These are phyloP conservation scores for Aspergillus brunneoviolaceus DNA, from an alignment of 2,329 filamentous ascomycete genomes.

Conservation along the genomic window DNA sequence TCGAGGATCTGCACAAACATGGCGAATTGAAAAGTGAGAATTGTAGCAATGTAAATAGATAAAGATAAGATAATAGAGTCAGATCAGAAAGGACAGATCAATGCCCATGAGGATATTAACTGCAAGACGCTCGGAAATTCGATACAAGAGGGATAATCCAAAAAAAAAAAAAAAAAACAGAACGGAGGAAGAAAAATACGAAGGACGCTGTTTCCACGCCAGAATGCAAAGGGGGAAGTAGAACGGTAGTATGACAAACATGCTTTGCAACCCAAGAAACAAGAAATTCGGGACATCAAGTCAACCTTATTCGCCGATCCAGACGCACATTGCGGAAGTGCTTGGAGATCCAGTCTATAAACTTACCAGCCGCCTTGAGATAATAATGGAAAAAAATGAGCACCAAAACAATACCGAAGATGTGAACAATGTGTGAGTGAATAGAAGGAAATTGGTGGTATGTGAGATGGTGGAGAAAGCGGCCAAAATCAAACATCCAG, in stretches of 20 bases:
- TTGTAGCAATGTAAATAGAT: not conserved
- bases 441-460: not conserved
- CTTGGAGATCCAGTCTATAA: constrained; percentile 5
- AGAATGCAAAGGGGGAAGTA: not conserved
- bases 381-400: not conserved
- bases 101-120: not conserved
- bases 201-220: not conserved
- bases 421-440: constrained; percentile 4
- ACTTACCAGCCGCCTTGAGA: not conserved
- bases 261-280: constrained; percentile 1
- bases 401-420: constrained; percentile 1
- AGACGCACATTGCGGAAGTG: not conserved
- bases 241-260: not conserved
- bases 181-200: constrained; percentile 1
- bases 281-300: not conserved
- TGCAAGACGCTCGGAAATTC: not conserved
- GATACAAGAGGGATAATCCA: not conserved
- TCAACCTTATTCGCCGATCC: not conserved
- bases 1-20: too few species aligned
- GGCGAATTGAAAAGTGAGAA: not conserved
- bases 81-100: not conserved
- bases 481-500: not conserved
- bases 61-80: not conserved
- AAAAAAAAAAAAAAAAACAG: not conserved
- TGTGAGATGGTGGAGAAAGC: not conserved